Percentiles rank a stretch among this genome's conserved stretches.
phyloP scores from a whole-genome alignment of 306 rosid species.

The Cajanus cajan region DNA sequence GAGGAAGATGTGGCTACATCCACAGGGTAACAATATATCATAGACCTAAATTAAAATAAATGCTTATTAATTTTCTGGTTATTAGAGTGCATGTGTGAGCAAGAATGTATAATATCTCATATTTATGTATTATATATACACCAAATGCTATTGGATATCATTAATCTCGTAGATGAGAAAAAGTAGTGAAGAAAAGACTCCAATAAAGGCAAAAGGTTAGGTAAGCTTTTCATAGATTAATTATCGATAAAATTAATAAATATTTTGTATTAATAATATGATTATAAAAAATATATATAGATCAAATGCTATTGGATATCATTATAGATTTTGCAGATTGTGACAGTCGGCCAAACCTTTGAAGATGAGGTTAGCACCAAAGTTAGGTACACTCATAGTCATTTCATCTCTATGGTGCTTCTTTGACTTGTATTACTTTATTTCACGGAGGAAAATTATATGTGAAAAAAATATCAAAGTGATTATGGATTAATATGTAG shows the following conservation, averaged over 20 bases:
- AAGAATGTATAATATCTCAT: no score
- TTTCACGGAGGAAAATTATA: not conserved
- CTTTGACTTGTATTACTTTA: not conserved
- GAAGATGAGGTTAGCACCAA: slow-evolving; percentile 2
- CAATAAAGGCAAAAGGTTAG: no score
- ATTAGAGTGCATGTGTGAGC: not conserved
- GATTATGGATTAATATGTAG: not conserved
- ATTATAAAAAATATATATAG: not conserved
- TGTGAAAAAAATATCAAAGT: not conserved
- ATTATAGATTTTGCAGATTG: not conserved
- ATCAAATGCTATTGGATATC: not conserved
- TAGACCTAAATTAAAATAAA: not conserved
- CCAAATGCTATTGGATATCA: no score
- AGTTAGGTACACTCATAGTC: slow-evolving; percentile 11
- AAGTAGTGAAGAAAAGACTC: no score
- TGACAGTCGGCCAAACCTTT: slow-evolving; percentile 44
- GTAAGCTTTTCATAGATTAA: no score
- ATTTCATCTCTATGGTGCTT: not conserved
- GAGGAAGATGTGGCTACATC: not conserved
- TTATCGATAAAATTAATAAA: no score
- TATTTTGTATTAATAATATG: no score
- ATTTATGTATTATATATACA: no score
- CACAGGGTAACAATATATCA: not conserved
- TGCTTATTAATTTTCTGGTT: not conserved
- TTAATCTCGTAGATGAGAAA: no score